Conservation (phyloP, 2,329 filamentous ascomycete species). For the Fusarium fracticaudum region DNA sequence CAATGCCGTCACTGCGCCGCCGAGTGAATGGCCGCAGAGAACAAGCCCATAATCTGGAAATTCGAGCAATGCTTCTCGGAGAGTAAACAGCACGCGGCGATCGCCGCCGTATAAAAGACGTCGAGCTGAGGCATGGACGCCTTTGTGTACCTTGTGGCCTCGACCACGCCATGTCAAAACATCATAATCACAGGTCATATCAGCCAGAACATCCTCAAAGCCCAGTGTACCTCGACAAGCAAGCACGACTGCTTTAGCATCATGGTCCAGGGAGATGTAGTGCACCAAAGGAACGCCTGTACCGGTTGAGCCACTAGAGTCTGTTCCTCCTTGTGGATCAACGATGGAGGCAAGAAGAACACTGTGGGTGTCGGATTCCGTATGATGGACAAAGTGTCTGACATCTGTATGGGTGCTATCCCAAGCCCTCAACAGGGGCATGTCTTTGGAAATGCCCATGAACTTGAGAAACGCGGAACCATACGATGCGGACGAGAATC, state of each 20-base stretch:
- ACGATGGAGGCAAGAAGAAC: constrained; percentile 76
- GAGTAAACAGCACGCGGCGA: constrained; percentile 71
- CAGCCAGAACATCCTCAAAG: constrained; percentile 77
- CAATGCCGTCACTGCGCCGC: constrained; percentile 74
- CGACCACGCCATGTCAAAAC: constrained; percentile 70
- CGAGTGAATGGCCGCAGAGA: constrained; percentile 74
- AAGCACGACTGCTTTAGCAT: constrained; percentile 76
- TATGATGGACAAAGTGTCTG: constrained; percentile 71
- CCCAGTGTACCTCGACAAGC: constrained; percentile 77
- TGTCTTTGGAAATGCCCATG: constrained; percentile 67
- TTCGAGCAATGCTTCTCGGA: constrained; percentile 72
- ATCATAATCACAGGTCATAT: constrained; percentile 80
- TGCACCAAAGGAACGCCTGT: constrained; percentile 77
- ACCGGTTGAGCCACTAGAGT: constrained; percentile 70
- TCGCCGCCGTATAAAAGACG: constrained; percentile 74
- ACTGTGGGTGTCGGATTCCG: constrained; percentile 64
- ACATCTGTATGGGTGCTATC: constrained; percentile 68
- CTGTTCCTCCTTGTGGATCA: constrained; percentile 73
- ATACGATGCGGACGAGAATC: constrained; percentile 73
- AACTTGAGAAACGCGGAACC: constrained; percentile 71
- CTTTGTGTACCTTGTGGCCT: constrained; percentile 77
- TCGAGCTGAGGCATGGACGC: constrained; percentile 76
- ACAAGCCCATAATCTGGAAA: constrained; percentile 76
- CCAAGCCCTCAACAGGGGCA: constrained; percentile 53
- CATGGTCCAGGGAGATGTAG: constrained; percentile 77